These are phyloP conservation scores for Citrus reticulata DNA, from an alignment of 345 rosid species.

Conservation along the genomic window DNA sequence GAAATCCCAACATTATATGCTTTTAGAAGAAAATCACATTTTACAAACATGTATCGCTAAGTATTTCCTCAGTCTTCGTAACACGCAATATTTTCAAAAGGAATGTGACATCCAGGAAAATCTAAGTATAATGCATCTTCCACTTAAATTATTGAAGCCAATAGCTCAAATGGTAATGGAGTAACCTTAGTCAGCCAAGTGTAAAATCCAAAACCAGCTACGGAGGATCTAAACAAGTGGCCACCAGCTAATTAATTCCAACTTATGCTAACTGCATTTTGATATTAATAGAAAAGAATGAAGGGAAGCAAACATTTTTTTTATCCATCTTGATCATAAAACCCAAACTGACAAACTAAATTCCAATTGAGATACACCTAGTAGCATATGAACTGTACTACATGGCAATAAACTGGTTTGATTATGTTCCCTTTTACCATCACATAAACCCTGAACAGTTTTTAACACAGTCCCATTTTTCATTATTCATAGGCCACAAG, in stretches of 20 bases:
- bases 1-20: not conserved
- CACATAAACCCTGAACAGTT: not conserved
- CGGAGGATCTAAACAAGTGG: not conserved
- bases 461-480: not conserved
- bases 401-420: not conserved
- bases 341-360: not conserved
- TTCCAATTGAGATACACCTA: not conserved
- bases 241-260: not conserved
- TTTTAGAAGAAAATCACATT: not conserved
- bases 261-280: not conserved
- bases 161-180: not conserved
- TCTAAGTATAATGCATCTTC: not conserved
- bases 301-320: not conserved
- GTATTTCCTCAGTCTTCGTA: not conserved
- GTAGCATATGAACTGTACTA: not conserved
- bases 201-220: not conserved
- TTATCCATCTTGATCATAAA: not conserved
- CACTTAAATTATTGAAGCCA: too few species aligned
- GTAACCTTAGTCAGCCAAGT: not conserved
- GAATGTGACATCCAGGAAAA: not conserved
- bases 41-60: not conserved
- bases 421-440: not conserved
- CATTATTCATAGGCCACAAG: not conserved
- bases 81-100: not conserved
- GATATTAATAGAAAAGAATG: not conserved